Evolutionary conservation across 768 basidiomycete species (phyloP).

Genomic region (Russula griseocarnosa): DNA sequence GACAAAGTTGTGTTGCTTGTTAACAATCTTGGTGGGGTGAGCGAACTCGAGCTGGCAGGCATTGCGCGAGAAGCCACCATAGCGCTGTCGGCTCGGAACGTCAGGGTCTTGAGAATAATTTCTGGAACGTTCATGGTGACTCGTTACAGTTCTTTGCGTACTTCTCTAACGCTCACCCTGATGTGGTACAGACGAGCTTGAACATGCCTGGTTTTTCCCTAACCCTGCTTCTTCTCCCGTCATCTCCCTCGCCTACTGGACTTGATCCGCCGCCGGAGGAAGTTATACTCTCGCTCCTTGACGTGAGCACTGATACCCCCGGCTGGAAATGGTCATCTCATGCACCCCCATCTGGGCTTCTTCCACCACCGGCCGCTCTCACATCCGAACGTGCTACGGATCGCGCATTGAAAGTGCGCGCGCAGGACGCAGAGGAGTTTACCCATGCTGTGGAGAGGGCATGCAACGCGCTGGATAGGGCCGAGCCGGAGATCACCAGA

Average conservation of each 20-base stretch:
- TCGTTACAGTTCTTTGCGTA: neutral
- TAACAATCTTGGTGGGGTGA: slow-evolving; percentile 85
- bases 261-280: slow-evolving; percentile 34
- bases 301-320: slow-evolving; percentile 61
- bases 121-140: slow-evolving; percentile 83
- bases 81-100: slow-evolving; percentile 52
- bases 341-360: slow-evolving; percentile 36
- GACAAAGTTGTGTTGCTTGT: slow-evolving; percentile 76
- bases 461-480: slow-evolving; percentile 61
- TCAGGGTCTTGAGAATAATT: slow-evolving; percentile 59
- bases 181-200: slow-evolving; percentile 63
- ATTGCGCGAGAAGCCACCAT: slow-evolving; percentile 59
- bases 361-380: slow-evolving; percentile 19
- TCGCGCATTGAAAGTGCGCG: slow-evolving; percentile 33
- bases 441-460: slow-evolving; percentile 52
- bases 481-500: slow-evolving; percentile 85
- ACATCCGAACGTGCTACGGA: slow-evolving; percentile 10
- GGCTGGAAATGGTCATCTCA: slow-evolving; percentile 82
- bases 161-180: neutral
- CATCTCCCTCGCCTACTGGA: slow-evolving; percentile 37
- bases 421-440: slow-evolving; percentile 50
- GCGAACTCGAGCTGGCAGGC: slow-evolving; percentile 74
- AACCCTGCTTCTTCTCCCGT: slow-evolving; percentile 72
- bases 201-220: slow-evolving; percentile 94
- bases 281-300: slow-evolving; percentile 61